Base-by-base conservation (phyloP, 768 basidiomycete species). In the Paxillus involutus region DNA sequence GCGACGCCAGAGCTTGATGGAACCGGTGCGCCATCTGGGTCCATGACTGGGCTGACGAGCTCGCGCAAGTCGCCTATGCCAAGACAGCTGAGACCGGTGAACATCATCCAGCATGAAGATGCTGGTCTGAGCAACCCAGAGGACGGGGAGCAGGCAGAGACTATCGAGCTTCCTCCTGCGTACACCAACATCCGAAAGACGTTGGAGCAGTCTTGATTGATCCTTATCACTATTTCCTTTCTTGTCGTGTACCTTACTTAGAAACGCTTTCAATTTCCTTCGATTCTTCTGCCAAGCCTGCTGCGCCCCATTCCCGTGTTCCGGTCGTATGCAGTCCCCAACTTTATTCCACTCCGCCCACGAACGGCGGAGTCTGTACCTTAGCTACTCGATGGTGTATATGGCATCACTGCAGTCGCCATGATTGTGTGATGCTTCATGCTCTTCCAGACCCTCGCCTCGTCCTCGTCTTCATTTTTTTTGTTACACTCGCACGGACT, bases 71-170 rank as follows among this genome's bases (percentile, higher is more conserved):
- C 75, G 9, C 68, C 74, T 3, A 65, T 65, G 39, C 68, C 78
- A 49, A 75, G 84, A 37, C 74, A 71, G 57, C 72, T 90, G 72
- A 75, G 89, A 44, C 78, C 88, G 0, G 83, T 93, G 33, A 91
- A 92, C 63, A 81, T 91, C 62, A 80, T 92, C 43, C 91, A 92
- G 70, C 91, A 93, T 61, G 89, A 91, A 58, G 91, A 93, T 64
- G 91, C 88, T 0, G 90, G 91, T 1, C 71, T 52, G 69, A 67
- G 55, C 58, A 50, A 40, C 62, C 47, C 52, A 17, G 56, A 53
- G 45, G 66, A 66, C 42, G 72, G 70, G 8, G 77, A 73, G 16
- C 80, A 83, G 58, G 65, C 80, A 14, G 90, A 89, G 69, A 91
- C 89, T 41, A 82, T 93, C 44, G 91, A 93, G 69, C 77, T 93